phyloP scores from a whole-genome alignment of 306 rosid genomes.

The Hippophae gyantsensis region DNA sequence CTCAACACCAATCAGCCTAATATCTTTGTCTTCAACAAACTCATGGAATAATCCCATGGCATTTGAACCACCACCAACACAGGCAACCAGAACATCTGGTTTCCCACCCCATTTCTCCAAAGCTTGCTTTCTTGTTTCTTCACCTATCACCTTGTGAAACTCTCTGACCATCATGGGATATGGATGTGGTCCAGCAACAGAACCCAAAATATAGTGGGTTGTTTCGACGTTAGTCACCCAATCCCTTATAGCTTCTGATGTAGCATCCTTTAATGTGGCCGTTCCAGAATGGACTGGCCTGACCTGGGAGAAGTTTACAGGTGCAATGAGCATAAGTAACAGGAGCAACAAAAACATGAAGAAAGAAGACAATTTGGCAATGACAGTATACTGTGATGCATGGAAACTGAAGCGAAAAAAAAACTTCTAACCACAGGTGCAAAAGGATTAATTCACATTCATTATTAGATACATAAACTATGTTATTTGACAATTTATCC shows the following conservation, averaged over 20 bases:
- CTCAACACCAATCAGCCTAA: conserved; percentile 81
- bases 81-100: conserved; percentile 86
- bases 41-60: conserved; percentile 94
- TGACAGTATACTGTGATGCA: too few relatives aligned
- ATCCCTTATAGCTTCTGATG: conserved; percentile 95
- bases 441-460: too few relatives aligned
- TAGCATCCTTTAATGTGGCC: conserved; percentile 95
- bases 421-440: too few relatives aligned
- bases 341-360: too few relatives aligned
- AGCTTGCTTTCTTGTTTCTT: conserved; percentile 90
- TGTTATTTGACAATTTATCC: too few relatives aligned
- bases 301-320: conserved; percentile 37
- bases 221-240: conserved; percentile 99
- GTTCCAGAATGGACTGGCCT: conserved; percentile 89
- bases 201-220: conserved; percentile 93
- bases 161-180: conserved; percentile 99
- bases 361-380: not conserved
- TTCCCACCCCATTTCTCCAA: conserved; percentile 94
- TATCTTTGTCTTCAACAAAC: conserved; percentile 66
- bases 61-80: conserved; percentile 95
- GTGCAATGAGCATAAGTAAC: too few relatives aligned
- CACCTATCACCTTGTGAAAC: conserved; percentile 85
- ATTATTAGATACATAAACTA: too few relatives aligned
- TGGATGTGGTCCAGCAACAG: conserved; percentile 98
- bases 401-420: too few relatives aligned